phyloP scores from a whole-genome alignment of 495 filamentous ascomycete species.

The Aspergillus cavernicola region DNA sequence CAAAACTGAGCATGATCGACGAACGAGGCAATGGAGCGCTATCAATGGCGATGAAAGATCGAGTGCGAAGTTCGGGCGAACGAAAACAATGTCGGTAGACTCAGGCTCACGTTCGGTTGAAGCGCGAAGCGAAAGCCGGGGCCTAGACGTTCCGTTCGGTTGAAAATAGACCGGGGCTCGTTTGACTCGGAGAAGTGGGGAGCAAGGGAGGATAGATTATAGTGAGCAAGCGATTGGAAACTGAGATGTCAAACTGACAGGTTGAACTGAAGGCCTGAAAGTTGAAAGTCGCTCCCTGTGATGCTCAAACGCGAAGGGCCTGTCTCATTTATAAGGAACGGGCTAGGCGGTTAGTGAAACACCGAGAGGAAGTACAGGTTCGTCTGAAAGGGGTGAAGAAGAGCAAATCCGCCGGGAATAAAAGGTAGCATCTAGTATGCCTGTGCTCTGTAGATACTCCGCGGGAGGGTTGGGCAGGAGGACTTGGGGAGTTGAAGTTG shows the following conservation, averaged over 20 bases:
- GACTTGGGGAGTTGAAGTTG: background rate
- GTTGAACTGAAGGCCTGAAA: conserved; percentile 6
- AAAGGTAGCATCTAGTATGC: background rate
- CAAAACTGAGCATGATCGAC: conserved; percentile 24
- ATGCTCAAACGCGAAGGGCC: conserved; percentile 6
- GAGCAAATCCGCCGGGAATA: background rate
- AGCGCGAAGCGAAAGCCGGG: conserved; percentile 15
- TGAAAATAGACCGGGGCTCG: conserved; percentile 13
- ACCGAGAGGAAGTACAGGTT: conserved; percentile 20
- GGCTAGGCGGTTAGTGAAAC: conserved; percentile 17
- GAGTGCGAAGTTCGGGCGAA: background rate
- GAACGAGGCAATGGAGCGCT: conserved; percentile 4
- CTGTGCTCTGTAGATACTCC: background rate
- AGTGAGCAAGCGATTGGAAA: conserved; percentile 1
- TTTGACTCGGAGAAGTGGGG: conserved; percentile 5
- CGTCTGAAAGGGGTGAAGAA: background rate
- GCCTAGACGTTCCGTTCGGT: conserved; percentile 14
- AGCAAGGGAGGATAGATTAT: conserved; percentile 7
- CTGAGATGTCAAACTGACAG: conserved; percentile 20
- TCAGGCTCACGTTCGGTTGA: conserved; percentile 3
- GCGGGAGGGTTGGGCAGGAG: background rate
- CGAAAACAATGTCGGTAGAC: background rate
- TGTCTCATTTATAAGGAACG: conserved; percentile 10
- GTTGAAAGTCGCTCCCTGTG: conserved; percentile 1
- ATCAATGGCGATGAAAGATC: background rate